A percentile compares a stretch with the other conserved stretches of the same genome.
These are phyloP conservation scores for Pythium dissimile DNA, from an alignment of 352 stramenopile genomes.

Conservation along the genomic window DNA sequence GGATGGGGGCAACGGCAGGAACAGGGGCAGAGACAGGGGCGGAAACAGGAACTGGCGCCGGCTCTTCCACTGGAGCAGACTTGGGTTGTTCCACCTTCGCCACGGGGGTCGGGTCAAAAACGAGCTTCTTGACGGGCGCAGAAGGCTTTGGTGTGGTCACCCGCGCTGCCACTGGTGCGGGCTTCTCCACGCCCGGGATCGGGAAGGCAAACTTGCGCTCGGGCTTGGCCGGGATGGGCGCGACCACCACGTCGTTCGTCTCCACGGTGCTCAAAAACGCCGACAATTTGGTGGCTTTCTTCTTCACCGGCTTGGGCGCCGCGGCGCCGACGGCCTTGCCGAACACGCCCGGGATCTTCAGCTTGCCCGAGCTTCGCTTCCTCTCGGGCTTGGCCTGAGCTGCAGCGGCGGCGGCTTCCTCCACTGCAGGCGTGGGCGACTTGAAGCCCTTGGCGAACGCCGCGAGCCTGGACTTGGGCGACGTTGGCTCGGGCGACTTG, in stretches of 20 bases:
- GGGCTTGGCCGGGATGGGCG: conserved; percentile 7
- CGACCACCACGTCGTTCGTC: conserved; percentile 15
- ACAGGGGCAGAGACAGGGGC: too few relatives aligned
- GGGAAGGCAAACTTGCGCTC: conserved; percentile 8
- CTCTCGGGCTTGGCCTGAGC: not conserved
- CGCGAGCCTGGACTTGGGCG: conserved; percentile 12
- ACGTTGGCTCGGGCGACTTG: conserved; percentile 6
- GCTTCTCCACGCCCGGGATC: conserved; percentile 11
- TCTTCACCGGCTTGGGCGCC: conserved; percentile 10
- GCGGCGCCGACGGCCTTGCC: conserved; percentile 8
- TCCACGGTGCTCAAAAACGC: conserved; percentile 68
- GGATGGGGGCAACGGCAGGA: too few relatives aligned
- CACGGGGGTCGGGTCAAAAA: not conserved
- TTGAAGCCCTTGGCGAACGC: conserved; percentile 19
- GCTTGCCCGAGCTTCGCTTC: conserved; percentile 24
- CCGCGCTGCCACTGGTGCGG: not conserved
- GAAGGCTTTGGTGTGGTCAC: too few relatives aligned
- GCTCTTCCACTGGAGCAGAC: conserved; percentile 19
- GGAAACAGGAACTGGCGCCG: not conserved
- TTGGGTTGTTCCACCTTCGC: conserved; percentile 17
- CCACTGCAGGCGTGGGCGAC: not conserved
- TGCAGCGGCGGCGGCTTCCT: not conserved
- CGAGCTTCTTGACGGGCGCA: not conserved
- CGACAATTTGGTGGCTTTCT: conserved; percentile 43
- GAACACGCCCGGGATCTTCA: conserved; percentile 35